Evolutionary conservation across 768 basidiomycete genomes (phyloP).

Genomic region (Pleurotus citrinopileatus): DNA sequence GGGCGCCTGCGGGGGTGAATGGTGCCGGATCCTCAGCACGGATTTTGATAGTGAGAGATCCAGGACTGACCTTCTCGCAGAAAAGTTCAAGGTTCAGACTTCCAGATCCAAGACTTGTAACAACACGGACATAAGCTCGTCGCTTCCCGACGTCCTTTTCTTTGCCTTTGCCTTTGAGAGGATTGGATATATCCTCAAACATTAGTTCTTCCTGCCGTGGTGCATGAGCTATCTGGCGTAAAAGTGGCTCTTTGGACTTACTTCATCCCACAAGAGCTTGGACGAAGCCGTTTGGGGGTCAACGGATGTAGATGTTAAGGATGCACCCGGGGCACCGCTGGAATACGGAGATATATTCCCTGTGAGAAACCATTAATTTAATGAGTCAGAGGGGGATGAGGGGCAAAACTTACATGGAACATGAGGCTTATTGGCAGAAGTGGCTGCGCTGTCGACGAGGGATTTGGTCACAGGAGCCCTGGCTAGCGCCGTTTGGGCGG

Average conservation of each 20-base stretch:
- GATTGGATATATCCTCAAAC: conserved; percentile 90
- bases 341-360: conserved; percentile 94
- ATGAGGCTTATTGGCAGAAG: conserved; percentile 43
- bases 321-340: conserved; percentile 86
- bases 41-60: not conserved
- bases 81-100: conserved; percentile 82
- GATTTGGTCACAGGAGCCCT: conserved; percentile 34
- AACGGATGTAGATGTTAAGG: conserved; percentile 89
- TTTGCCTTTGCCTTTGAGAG: conserved; percentile 82
- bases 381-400: no score
- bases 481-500: conserved; percentile 21
- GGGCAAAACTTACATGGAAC: conserved; percentile 75
- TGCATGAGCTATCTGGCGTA: not conserved
- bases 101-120: conserved; percentile 86
- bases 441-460: conserved; percentile 23
- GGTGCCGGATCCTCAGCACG: no score
- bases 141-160: conserved; percentile 91
- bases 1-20: conserved; percentile 91
- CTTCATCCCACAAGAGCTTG: conserved; percentile 94
- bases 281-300: conserved; percentile 69
- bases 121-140: conserved; percentile 93
- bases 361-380: conserved; percentile 21
- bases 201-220: conserved; percentile 81
- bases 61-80: conserved; percentile 71
- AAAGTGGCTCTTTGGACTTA: conserved; percentile 23